Conservation (phyloP, 106 monocot genomes). For the Posidonia australis region DNA sequence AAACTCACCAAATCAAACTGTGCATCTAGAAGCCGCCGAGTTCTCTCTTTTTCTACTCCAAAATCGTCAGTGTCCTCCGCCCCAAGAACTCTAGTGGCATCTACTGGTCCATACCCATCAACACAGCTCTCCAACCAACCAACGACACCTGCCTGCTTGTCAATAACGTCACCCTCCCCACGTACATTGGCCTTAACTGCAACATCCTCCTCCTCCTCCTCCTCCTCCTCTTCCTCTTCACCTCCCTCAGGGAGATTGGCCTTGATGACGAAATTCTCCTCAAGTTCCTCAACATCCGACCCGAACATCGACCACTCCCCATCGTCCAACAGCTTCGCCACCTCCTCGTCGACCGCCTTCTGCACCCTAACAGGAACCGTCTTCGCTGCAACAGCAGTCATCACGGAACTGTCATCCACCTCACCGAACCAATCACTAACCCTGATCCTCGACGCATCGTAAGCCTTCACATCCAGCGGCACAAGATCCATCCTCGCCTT, state of each 20-base stretch:
- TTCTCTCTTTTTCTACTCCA: slow-evolving; percentile 32
- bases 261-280: slow-evolving; percentile 81
- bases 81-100: not conserved
- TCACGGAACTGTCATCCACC: no score
- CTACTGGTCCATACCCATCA: not conserved
- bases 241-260: slow-evolving; percentile 44
- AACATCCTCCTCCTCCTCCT: slow-evolving; percentile 4
- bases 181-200: not conserved
- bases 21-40: slow-evolving; percentile 53
- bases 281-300: slow-evolving; percentile 85
- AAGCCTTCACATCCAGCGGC: no score
- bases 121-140: slow-evolving; percentile 3
- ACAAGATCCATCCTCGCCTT: no score
- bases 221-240: slow-evolving; percentile 15
- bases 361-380: no score
- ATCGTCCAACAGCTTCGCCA: slow-evolving; percentile 59
- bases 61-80: slow-evolving; percentile 11
- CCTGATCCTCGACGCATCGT: slow-evolving; percentile 37
- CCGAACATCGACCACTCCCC: slow-evolving; percentile 61
- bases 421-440: slow-evolving; percentile 10
- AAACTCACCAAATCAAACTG: slow-evolving; percentile 71
- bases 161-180: not conserved
- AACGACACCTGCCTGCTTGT: not conserved
- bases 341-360: slow-evolving; percentile 65
- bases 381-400: no score